These are phyloP conservation scores for Podila minutissima DNA, from an alignment of 192 early-diverging fungal species.

Conservation along the genomic window DNA sequence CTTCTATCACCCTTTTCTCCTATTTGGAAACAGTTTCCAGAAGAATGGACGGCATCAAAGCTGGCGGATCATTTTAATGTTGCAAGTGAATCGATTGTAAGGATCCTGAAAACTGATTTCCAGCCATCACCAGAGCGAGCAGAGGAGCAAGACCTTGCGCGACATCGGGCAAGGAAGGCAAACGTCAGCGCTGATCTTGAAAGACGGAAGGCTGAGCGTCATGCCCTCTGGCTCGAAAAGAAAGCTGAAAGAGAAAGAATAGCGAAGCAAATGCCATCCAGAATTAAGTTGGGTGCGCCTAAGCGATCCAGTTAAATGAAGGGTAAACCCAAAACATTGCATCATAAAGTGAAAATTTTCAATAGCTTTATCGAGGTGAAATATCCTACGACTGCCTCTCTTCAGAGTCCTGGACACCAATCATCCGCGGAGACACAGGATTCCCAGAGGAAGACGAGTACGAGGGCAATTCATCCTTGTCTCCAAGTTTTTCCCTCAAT, in stretches of 20 bases:
- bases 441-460: background rate
- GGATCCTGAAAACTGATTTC: constrained; percentile 23
- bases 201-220: constrained; percentile 1
- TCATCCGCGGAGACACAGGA: constrained; percentile 6
- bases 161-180: constrained; percentile 7
- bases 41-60: constrained; percentile 41
- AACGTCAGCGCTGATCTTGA: constrained; percentile 3
- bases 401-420: background rate
- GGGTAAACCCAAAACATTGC: background rate
- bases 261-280: background rate
- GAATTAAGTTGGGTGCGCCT: background rate
- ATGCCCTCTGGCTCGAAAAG: constrained; percentile 6
- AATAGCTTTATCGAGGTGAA: background rate
- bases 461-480: background rate
- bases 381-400: background rate
- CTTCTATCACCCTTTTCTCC: background rate
- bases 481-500: constrained; percentile 14
- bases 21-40: constrained; percentile 27
- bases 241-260: background rate
- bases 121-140: constrained; percentile 13
- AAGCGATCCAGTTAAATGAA: background rate
- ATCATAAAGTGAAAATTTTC: too few relatives aligned
- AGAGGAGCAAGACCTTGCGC: constrained; percentile 24
- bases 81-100: constrained; percentile 19
- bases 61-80: constrained; percentile 37